Conservation (phyloP, 73 alveolate genomes). For the Stentor roeselii region DNA sequence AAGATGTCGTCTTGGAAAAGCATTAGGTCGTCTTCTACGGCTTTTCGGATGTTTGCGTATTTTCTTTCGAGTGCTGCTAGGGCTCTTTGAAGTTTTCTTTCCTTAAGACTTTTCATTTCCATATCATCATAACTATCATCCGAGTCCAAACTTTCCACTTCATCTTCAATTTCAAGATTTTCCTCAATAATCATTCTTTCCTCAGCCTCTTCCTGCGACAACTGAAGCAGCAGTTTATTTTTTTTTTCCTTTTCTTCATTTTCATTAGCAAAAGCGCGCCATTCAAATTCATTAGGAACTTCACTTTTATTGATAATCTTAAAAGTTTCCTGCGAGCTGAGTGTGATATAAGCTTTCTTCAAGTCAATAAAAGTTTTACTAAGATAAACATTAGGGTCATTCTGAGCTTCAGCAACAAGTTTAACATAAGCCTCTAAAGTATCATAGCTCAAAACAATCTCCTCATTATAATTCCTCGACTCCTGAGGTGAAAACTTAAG, state of each 20-base stretch:
- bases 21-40: constrained; percentile 98
- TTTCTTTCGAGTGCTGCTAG: constrained; percentile 71
- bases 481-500: constrained; percentile 94
- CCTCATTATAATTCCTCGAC: constrained; percentile 87
- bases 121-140: constrained; percentile 90
- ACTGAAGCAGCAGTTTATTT: constrained; percentile 80
- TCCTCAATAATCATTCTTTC: constrained; percentile 96
- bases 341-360: constrained; percentile 97
- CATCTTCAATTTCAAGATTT: constrained; percentile 88
- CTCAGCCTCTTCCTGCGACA: constrained; percentile 97
- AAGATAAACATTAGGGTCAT: constrained; percentile 93
- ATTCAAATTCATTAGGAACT: constrained; percentile 98
- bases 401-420: constrained; percentile 92
- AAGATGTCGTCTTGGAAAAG: constrained; percentile 98
- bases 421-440: constrained; percentile 92
- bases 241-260: constrained; percentile 97
- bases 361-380: constrained; percentile 88
- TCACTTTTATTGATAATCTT: constrained; percentile 96
- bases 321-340: constrained; percentile 90
- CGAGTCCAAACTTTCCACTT: constrained; percentile 79
- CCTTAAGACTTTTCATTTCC: constrained; percentile 78
- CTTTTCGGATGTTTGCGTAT: constrained; percentile 87
- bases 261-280: constrained; percentile 99
- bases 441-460: constrained; percentile 88
- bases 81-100: constrained; percentile 73